Evolutionary conservation across 2,329 filamentous ascomycete genomes (phyloP).

Genomic region (Penicillium sp.): DNA sequence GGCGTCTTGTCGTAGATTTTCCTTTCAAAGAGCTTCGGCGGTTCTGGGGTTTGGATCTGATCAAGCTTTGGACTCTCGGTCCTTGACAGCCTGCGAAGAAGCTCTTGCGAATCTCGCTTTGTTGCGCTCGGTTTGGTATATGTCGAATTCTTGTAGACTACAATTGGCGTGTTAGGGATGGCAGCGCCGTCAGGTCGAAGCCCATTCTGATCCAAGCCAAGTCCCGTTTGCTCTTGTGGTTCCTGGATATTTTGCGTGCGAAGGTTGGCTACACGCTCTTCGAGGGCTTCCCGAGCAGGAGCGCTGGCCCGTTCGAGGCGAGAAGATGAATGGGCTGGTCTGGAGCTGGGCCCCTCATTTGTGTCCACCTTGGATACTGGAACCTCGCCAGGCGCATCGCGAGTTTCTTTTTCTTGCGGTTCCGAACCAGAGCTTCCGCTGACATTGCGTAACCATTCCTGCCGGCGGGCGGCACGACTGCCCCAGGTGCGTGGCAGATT

Average conservation of each 20-base stretch:
- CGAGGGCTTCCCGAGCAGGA: slow-evolving; percentile 24
- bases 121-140: slow-evolving; percentile 34
- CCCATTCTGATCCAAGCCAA: slow-evolving; percentile 19
- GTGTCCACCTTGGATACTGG: neutral
- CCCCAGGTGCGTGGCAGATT: slow-evolving; percentile 47
- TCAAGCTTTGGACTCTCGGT: slow-evolving; percentile 40
- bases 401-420: slow-evolving; percentile 22
- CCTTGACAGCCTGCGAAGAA: slow-evolving; percentile 48
- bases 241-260: slow-evolving; percentile 15
- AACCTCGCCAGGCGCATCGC: neutral
- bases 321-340: slow-evolving; percentile 35
- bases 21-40: slow-evolving; percentile 33
- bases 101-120: slow-evolving; percentile 45
- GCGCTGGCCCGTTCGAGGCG: slow-evolving; percentile 32
- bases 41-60: slow-evolving; percentile 39
- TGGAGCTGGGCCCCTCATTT: slow-evolving; percentile 18
- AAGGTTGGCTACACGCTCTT: slow-evolving; percentile 27
- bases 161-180: slow-evolving; percentile 44
- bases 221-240: slow-evolving; percentile 14
- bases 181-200: slow-evolving; percentile 28
- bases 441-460: slow-evolving; percentile 42
- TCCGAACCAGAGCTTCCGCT: slow-evolving; percentile 27
- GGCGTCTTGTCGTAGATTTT: slow-evolving; percentile 49
- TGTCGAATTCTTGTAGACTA: slow-evolving; percentile 39
- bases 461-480: slow-evolving; percentile 33